Percentiles rank a stretch among this genome's conserved stretches.
Evolutionary conservation across 306 rosid species (phyloP).

Genomic region (Vicia villosa): DNA sequence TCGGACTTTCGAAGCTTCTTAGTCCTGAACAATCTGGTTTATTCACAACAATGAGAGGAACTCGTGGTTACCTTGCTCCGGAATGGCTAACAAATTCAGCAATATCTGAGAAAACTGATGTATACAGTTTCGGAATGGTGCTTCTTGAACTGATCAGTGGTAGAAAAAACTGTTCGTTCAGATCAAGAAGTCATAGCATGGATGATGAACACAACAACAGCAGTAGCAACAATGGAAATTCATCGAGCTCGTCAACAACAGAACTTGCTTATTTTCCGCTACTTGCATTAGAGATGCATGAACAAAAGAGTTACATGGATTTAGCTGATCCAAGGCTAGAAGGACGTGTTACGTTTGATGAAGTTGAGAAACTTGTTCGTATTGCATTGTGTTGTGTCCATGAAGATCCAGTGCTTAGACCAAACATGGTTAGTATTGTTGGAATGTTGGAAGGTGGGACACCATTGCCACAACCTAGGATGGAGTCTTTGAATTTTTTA

Average conservation of each 20-base stretch:
- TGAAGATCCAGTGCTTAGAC: slow-evolving; percentile 84
- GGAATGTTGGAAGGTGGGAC: slow-evolving; percentile 87
- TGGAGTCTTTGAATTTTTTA: slow-evolving; percentile 74
- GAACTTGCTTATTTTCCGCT: slow-evolving; percentile 77
- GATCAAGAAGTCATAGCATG: slow-evolving; percentile 64
- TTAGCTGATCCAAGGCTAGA: slow-evolving; percentile 73
- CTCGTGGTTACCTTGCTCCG: slow-evolving; percentile 93
- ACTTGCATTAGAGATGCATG: slow-evolving; percentile 87
- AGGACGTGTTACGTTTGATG: slow-evolving; percentile 65
- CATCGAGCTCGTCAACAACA: slow-evolving; percentile 53
- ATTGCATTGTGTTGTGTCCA: slow-evolving; percentile 86
- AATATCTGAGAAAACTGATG: slow-evolving; percentile 89
- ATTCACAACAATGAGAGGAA: slow-evolving; percentile 95
- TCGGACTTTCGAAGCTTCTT: slow-evolving; percentile 87
- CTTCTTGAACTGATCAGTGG: slow-evolving; percentile 84
- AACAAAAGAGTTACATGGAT: slow-evolving; percentile 70
- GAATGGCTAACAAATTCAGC: slow-evolving; percentile 94
- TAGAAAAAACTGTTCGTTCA: slow-evolving; percentile 64
- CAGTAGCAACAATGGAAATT: slow-evolving; percentile 48
- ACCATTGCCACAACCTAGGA: slow-evolving; percentile 63
- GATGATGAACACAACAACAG: slow-evolving; percentile 52
- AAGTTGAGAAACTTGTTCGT: slow-evolving; percentile 71
- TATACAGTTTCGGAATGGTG: slow-evolving; percentile 92
- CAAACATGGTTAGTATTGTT: slow-evolving; percentile 71
- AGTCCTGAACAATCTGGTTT: slow-evolving; percentile 79